These are phyloP conservation scores for Pilaira anomala DNA, from an alignment of 192 early-diverging fungal species.

Conservation along the genomic window DNA sequence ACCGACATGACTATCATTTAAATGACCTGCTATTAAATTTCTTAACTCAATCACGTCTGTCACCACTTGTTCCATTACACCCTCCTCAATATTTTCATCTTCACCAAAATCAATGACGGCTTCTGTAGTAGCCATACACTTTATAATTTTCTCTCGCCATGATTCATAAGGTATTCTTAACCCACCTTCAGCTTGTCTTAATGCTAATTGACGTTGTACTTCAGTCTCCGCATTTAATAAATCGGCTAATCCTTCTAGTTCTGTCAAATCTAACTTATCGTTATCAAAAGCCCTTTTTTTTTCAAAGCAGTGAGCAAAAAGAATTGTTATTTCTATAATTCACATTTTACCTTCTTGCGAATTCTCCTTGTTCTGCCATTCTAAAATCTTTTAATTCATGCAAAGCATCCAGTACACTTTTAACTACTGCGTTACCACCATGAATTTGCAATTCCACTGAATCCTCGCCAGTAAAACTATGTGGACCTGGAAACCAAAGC, in stretches of 20 bases:
- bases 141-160: constrained; percentile 61
- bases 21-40: constrained; percentile 41
- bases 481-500: constrained; percentile 59
- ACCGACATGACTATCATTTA: constrained; percentile 61
- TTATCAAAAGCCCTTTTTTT: constrained; percentile 64
- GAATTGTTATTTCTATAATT: not conserved
- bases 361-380: constrained; percentile 74
- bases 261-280: constrained; percentile 69
- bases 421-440: constrained; percentile 67
- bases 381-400: constrained; percentile 46
- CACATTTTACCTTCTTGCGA: constrained; percentile 55
- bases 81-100: constrained; percentile 78
- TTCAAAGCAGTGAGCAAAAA: not conserved
- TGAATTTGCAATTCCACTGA: constrained; percentile 73
- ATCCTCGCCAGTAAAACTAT: constrained; percentile 76
- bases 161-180: constrained; percentile 56
- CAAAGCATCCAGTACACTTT: constrained; percentile 53
- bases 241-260: constrained; percentile 71
- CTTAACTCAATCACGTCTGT: not conserved
- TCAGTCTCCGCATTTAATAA: constrained; percentile 79
- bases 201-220: constrained; percentile 60
- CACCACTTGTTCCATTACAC: constrained; percentile 43
- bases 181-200: constrained; percentile 69
- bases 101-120: constrained; percentile 79
- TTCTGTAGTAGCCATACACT: constrained; percentile 60